Evolutionary conservation across 495 filamentous ascomycete genomes (phyloP).

Genomic region (Emericellopsis terricola): DNA sequence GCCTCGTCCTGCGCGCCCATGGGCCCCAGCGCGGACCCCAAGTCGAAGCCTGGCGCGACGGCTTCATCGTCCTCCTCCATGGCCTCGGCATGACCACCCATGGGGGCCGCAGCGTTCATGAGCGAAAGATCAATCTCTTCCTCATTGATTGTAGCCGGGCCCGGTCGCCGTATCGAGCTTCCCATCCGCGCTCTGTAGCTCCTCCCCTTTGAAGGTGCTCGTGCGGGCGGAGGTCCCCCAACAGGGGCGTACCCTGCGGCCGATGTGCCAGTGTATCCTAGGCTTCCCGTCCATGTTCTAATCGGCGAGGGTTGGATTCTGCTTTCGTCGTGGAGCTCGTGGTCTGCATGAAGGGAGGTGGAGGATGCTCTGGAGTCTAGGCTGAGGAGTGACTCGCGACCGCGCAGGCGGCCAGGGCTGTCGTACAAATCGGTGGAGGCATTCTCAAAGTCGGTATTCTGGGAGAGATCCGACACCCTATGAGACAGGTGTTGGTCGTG

Average conservation of each 20-base stretch:
- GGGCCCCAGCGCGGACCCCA: conserved; percentile 19
- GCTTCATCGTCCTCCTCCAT: conserved; percentile 5
- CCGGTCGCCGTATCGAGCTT: conserved; percentile 6
- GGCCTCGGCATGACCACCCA: conserved; percentile 4
- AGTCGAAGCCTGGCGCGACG: conserved; percentile 14
- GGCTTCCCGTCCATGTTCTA: too few relatives aligned
- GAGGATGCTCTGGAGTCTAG: too few relatives aligned
- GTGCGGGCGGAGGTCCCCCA: conserved; percentile 1
- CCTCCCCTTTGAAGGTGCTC: conserved; percentile 3
- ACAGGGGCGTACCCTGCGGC: conserved; percentile 22
- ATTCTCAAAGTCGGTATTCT: too few relatives aligned
- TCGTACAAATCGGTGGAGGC: too few relatives aligned
- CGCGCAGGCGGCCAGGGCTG: conserved; percentile 11
- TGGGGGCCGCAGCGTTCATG: conserved; percentile 15
- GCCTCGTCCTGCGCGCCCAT: conserved; percentile 16
- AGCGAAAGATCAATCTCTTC: conserved; percentile 25
- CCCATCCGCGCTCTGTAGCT: too few relatives aligned
- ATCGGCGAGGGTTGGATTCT: too few relatives aligned
- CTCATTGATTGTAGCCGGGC: conserved; percentile 23
- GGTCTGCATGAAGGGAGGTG: too few relatives aligned
- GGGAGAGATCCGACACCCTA: conserved; percentile 25
- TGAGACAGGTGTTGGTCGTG: conserved; percentile 13
- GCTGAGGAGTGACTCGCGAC: conserved; percentile 23
- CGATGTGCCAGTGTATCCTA: too few relatives aligned
- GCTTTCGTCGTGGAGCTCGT: too few relatives aligned